These are phyloP conservation scores for Candida hungchunana DNA, from an alignment of 805 yeast genomes.

Conservation along the genomic window DNA sequence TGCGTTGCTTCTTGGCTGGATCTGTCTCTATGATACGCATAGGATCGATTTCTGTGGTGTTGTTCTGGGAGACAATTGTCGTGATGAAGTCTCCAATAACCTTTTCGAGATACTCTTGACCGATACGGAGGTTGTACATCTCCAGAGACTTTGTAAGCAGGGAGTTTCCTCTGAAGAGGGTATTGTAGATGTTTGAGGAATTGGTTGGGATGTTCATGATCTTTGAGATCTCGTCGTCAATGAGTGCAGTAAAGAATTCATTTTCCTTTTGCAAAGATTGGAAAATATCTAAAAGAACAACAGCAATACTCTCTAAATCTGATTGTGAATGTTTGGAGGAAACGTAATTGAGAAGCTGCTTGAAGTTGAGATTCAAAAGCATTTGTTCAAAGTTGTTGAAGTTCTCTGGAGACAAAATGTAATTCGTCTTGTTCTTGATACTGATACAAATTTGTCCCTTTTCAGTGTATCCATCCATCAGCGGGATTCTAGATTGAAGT, in stretches of 20 bases:
- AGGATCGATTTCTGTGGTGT: slow-evolving; percentile 78
- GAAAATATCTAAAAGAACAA: slow-evolving; percentile 66
- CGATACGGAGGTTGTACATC: slow-evolving; percentile 67
- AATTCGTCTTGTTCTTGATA: slow-evolving; percentile 46
- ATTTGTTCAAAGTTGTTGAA: slow-evolving; percentile 62
- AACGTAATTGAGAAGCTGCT: slow-evolving; percentile 45
- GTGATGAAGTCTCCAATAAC: slow-evolving; percentile 68
- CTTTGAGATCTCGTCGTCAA: slow-evolving; percentile 54
- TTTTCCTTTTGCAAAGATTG: slow-evolving; percentile 66
- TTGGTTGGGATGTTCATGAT: slow-evolving; percentile 10
- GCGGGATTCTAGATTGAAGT: slow-evolving; percentile 35
- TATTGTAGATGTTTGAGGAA: slow-evolving; percentile 43
- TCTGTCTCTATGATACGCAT: slow-evolving; percentile 39
- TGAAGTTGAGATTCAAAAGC: slow-evolving; percentile 49
- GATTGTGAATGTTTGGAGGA: slow-evolving; percentile 27
- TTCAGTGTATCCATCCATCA: slow-evolving; percentile 38
- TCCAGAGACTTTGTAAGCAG: slow-evolving; percentile 80
- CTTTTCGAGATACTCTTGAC: slow-evolving; percentile 71
- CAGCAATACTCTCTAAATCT: slow-evolving; percentile 51
- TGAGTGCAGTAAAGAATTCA: slow-evolving; percentile 67
- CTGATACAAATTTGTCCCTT: slow-evolving; percentile 58
- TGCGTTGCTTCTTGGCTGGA: slow-evolving; percentile 34
- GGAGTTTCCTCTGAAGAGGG: slow-evolving; percentile 81
- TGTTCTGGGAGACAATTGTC: slow-evolving; percentile 44
- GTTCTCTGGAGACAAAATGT: slow-evolving; percentile 53